Evolutionary conservation across 495 filamentous ascomycete genomes (phyloP), one percentile per base, ranked within the genome.

Genomic region (Haplographium delicatum): DNA sequence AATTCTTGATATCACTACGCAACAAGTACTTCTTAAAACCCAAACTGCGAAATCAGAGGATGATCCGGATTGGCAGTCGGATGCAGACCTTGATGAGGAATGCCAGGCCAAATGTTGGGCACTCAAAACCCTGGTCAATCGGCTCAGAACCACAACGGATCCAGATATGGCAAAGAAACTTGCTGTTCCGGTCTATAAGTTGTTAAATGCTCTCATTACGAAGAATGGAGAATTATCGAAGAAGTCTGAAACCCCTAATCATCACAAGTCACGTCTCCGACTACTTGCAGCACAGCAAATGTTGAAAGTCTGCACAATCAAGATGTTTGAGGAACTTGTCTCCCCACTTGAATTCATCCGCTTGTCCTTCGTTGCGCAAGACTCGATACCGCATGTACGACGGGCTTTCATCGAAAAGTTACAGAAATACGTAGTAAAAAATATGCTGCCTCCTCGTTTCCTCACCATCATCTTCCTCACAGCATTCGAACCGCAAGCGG

Each of bases 101-200:
- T 82, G 83, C 13, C 75, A 82, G 30, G 86, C 89, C 16, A 96
- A 97, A 64, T 76, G 81, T 44, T 89, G 90, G 75, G 88, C 91
- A n/a, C 72, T 97, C 27, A 89, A 84, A 59, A 83, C 88, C 26
- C 78, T 96, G 16, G 88, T 95, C 22, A 99, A 96, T 62, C 80
- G 86, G 35, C 73, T 96, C 2, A 81, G 88, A 20, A 83, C 86
- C 16, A 69, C 74, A 13, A 70, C 76, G 47, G 80, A 80, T 16
- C 60, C 69, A 9, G 77, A 79, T 15, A 76, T 78, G 42, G 80
- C 86, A 53, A 80, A 79, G 48, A 79, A 81, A 13, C 72, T 79
- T 42, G 84, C 88, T 0, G 63, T 64, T 39, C 80, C 82, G 5
- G 82, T 95, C 0, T 91, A 87, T 68, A 81, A 81, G 58, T 74